Evolutionary conservation across 2,329 filamentous ascomycete genomes (phyloP), one percentile per base, ranked within the genome.

Genomic region (Fusarium drepaniforme): DNA sequence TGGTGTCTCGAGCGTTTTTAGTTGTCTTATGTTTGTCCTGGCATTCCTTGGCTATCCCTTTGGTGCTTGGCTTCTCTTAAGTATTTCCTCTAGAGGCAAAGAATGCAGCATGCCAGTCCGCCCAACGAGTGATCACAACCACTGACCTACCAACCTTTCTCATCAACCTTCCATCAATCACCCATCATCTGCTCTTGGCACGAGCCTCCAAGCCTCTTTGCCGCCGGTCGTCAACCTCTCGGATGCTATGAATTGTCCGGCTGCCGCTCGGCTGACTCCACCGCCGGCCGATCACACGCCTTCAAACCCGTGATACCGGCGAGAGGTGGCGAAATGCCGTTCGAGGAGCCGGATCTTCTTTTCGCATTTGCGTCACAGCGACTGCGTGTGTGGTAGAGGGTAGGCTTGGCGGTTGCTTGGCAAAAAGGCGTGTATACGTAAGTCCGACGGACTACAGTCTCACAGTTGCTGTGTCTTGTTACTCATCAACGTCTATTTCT

Each of bases 271-370:
- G 56, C 51, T 61, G 64, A 66, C 67, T 67, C 62, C 74, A 72
- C 71, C 64, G 25, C 25, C 58, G 56, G 76, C 35, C 71, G 73
- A 76, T 79, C 77, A 79, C 73, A 68, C 64, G 71, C 71, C 68
- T 51, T 63, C 38, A 70, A 49, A 57, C 64, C 74, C 64, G 63
- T 77, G 61, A 70, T 58, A 66, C 60, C 44, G 30, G 62, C 63
- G n/a, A 16, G 63, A 56, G 64, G 77, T 79, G 77, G 77, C 77
- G 53, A 78, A 67, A 56, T 40, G 25, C 58, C 61, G 35, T 33
- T 28, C 67, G 33, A 4, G 11, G 58, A 49, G 33, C 58, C 67
- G 57, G 60, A 42, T 59, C 51, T 60, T 46, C 62, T 56, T 49
- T 63, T 70, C 60, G 64, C 60, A 62, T 61, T 73, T 77, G 72